Conservation (phyloP, 1,139 yeast genomes). For the Suhomyces atakaporum region DNA sequence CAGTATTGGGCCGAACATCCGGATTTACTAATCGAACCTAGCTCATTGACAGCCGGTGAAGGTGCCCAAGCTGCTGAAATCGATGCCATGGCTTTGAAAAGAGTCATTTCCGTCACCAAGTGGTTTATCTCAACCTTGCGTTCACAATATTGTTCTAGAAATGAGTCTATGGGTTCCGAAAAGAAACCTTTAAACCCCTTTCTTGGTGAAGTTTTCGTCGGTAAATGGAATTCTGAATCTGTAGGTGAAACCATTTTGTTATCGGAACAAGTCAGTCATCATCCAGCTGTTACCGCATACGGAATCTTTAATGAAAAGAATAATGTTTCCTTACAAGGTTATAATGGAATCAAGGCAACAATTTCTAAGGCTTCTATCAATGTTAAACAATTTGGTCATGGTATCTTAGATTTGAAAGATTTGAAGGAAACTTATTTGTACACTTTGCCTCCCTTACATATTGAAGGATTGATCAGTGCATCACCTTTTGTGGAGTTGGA, state of each 20-base stretch:
- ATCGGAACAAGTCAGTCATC: slow-evolving; percentile 93
- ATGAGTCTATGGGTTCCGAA: slow-evolving; percentile 87
- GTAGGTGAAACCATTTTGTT: slow-evolving; percentile 74
- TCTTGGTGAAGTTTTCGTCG: slow-evolving; percentile 88
- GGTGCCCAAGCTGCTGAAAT: slow-evolving; percentile 33
- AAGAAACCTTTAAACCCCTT: slow-evolving; percentile 96
- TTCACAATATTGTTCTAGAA: slow-evolving; percentile 91
- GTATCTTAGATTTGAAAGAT: slow-evolving; percentile 62
- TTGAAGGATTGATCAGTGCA: slow-evolving; percentile 89
- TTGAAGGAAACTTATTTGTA: slow-evolving; percentile 71
- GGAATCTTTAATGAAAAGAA: slow-evolving; percentile 71
- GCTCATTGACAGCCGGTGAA: slow-evolving; percentile 32
- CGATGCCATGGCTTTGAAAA: slow-evolving; percentile 53
- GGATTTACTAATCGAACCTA: slow-evolving; percentile 75
- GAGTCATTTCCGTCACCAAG: slow-evolving; percentile 78
- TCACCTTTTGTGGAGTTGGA: slow-evolving; percentile 90
- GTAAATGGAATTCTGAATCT: slow-evolving; percentile 64
- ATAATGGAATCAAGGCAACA: slow-evolving; percentile 84
- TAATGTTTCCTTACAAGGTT: slow-evolving; percentile 75
- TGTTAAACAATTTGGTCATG: slow-evolving; percentile 93
- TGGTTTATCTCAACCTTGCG: slow-evolving; percentile 92
- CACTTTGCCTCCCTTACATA: slow-evolving; percentile 94
- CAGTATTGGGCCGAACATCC: slow-evolving; percentile 94
- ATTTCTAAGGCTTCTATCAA: slow-evolving; percentile 75
- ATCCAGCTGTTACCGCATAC: slow-evolving; percentile 94